Base-by-base conservation (phyloP, 306 rosid genomes). In the Vicia sativa region DNA sequence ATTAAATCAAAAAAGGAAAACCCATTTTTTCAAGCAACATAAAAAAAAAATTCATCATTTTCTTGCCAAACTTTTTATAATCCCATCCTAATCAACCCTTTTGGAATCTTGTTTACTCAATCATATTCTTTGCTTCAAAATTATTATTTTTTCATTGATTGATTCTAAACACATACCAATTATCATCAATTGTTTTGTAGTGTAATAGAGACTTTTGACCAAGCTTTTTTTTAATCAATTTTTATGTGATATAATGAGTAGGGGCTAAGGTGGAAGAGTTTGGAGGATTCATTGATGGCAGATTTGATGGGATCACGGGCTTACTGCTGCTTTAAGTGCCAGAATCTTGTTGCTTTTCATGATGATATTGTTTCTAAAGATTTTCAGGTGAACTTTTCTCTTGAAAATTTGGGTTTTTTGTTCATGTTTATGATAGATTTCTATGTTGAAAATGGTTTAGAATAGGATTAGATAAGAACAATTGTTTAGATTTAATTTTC, bases 321-420 rank as follows among this genome's bases (percentile, higher is more conserved):
- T 28, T 91, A 86, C 73, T 61, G 84, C 82, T 88, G 97, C 87
- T 85, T 72, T 29, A 86, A 81, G 79, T 91, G 97, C 85, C 86
- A 79, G 29, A 87, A 81, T 65, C 82, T 56, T 49, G 71, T 91
- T 44, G 84, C 91, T 62, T 55, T 71, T 44, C 95, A 84, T 65
- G 86, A 91, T 70, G 87, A 88, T 67, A 81, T 91, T 19, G 59
- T 84, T 80, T 86, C 89, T 54, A 91, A 91, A 76, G 65, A 42
- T 53, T 91, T 86, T 69, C 89, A 76, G 95, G 97, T 87, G 67
- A 84, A 53, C 21, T 55, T 69, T 71, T 18, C 11, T 61, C 23
- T 67, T 67, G 15, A 13, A 65, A 65, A 46, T 78, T 67, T 67
- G 41, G 45, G 50, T 31, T 67, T 43, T 76, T 77, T 72, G 55